Percentiles rank a stretch among this genome's conserved stretches.
These are phyloP conservation scores for Penicillium coprophilum DNA, from an alignment of 495 filamentous ascomycete species.

Conservation along the genomic window DNA sequence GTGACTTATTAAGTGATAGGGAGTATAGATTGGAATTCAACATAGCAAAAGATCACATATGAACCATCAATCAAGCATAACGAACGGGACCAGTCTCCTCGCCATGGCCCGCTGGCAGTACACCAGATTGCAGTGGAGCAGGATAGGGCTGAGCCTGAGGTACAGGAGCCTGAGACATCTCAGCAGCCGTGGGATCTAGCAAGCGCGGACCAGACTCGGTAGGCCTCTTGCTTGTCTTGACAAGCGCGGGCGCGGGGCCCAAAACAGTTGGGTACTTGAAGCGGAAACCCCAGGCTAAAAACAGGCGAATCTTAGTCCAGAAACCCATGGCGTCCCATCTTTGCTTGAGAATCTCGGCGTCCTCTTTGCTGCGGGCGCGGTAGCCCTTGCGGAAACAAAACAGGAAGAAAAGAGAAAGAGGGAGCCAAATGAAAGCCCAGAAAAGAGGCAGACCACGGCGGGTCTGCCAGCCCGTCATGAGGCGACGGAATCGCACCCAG, in stretches of 20 bases:
- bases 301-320: slow-evolving; percentile 42
- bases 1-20: not conserved
- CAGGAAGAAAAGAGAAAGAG: slow-evolving; percentile 40
- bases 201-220: slow-evolving; percentile 24
- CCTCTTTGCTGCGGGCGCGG: slow-evolving; percentile 38
- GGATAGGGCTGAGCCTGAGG: not conserved
- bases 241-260: slow-evolving; percentile 32
- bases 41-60: not conserved
- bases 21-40: not conserved
- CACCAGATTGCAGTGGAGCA: slow-evolving; percentile 6
- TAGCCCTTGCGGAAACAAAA: slow-evolving; percentile 42
- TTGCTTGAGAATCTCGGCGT: slow-evolving; percentile 40
- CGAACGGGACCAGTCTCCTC: slow-evolving; percentile 11
- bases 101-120: not conserved
- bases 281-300: slow-evolving; percentile 52
- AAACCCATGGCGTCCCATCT: slow-evolving; percentile 44
- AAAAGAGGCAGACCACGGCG: slow-evolving; percentile 49
- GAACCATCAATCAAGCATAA: not conserved
- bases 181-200: slow-evolving; percentile 10
- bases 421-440: slow-evolving; percentile 41
- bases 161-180: slow-evolving; percentile 7
- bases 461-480: slow-evolving; percentile 51
- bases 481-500: slow-evolving; percentile 51
- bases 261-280: slow-evolving; percentile 46
- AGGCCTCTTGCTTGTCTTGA: slow-evolving; percentile 28